Evolutionary conservation across 352 stramenopile species (phyloP), one percentile per base, ranked within the genome.

Genomic region (Globisporangium emineosum): DNA sequence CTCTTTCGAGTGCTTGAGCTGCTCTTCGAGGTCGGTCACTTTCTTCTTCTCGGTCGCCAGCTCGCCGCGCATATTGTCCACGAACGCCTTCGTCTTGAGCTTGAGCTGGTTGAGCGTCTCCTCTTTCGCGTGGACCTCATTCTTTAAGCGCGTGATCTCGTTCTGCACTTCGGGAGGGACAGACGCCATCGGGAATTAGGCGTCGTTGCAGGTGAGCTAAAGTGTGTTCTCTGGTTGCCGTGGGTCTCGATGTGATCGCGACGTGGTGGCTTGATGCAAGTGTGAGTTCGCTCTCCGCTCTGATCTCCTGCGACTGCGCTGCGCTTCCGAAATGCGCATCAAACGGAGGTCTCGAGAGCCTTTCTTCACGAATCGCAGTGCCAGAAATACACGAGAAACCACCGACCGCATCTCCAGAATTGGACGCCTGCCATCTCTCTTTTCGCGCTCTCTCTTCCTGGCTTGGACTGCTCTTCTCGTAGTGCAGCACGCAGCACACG

Each of bases 1-100:
- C 12, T 57, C 62, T 35, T 62, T 57, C 1, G 62, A 32, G 27
- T 79, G 72, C 42, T 73, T 71, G 32, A 90, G 65, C 52, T 88
- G 78, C 40, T 74, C 75, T 65, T 86, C 79, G 1, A 91, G 63
- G 1, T 83, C 69, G 4, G 62, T 68, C 15, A 90, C 75, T 68
- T 88, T 89, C 66, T 89, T 85, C 66, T 89, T 89, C 64, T 90
- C 78, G 3, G 52, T 66, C 8, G 73, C 72, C 7, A 93, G 67
- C 49, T 93, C 79, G 30, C 64, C 62, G 33, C 82, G 82, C 77
- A 93, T 84, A 43, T 87, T 90, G 64, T 93, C 84, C 10, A 90
- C 84, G 49, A 93, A 93, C 29, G 81, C 81, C 68, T 93, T 93
- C 60, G 84, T 89, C 77, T 93, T 91, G 62, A 85, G 68, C 71